Evolutionary conservation across 306 rosid genomes (phyloP).

Genomic region (Prunus padus): DNA sequence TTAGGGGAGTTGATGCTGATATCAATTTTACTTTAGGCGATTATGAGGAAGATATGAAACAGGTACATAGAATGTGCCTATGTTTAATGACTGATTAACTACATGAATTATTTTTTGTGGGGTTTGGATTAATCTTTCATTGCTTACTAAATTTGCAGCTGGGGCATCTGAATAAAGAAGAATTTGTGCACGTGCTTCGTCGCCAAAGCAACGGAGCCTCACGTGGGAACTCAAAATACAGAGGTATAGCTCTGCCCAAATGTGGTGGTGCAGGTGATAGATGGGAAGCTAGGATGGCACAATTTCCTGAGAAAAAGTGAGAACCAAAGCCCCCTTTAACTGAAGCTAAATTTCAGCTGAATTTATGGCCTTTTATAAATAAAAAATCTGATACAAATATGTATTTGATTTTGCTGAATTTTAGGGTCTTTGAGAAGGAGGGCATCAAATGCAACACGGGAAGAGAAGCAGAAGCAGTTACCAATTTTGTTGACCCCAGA

Average conservation of each 20-base stretch:
- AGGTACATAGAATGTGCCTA: constrained; percentile 19
- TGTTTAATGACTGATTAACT: not conserved
- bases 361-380: too few relatives aligned
- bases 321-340: constrained; percentile 15
- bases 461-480: constrained; percentile 16
- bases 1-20: constrained; percentile 59
- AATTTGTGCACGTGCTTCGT: constrained; percentile 45
- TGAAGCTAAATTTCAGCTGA: not conserved
- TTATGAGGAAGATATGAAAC: constrained; percentile 52
- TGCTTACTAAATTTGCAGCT: constrained; percentile 17
- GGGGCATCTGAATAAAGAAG: constrained; percentile 41
- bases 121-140: not conserved
- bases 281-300: constrained; percentile 35
- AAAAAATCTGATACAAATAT: not conserved
- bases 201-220: constrained; percentile 47
- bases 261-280: constrained; percentile 44
- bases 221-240: constrained; percentile 38
- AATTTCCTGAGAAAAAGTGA: constrained; percentile 37
- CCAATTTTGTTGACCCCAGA: constrained; percentile 23
- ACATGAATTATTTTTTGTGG: not conserved
- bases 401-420: not conserved
- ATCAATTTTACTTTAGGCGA: constrained; percentile 43
- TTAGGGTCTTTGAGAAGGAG: constrained; percentile 30
- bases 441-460: constrained; percentile 16
- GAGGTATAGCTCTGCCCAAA: constrained; percentile 39